A percentile compares a stretch with the other conserved stretches of the same genome.
Evolutionary conservation across 805 yeast species (phyloP).

Genomic region (Nakazawaea wyomingensis): DNA sequence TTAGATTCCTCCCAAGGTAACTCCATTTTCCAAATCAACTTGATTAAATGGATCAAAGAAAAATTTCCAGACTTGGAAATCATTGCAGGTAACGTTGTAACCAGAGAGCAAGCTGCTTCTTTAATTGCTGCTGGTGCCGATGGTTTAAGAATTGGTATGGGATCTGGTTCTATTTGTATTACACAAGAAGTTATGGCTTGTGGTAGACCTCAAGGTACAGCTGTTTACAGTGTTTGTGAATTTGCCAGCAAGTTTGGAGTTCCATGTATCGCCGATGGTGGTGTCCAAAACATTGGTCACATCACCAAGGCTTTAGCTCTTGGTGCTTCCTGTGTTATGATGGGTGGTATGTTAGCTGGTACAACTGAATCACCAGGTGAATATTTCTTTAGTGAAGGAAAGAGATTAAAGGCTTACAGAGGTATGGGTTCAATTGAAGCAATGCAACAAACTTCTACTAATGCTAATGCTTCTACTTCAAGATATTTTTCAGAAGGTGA

Average conservation of each 20-base stretch:
- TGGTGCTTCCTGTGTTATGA: constrained; percentile 97
- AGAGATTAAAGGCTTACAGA: constrained; percentile 94
- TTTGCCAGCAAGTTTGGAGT: constrained; percentile 95
- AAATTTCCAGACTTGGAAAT: constrained; percentile 78
- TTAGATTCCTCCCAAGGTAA: constrained; percentile 97
- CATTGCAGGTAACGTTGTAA: constrained; percentile 97
- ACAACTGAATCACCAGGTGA: constrained; percentile 98
- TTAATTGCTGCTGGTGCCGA: constrained; percentile 95
- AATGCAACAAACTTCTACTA: constrained; percentile 83
- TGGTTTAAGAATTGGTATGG: constrained; percentile 99
- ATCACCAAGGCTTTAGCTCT: constrained; percentile 93
- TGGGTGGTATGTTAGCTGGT: constrained; percentile 99
- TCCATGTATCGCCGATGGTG: constrained; percentile 99
- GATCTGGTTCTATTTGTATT: constrained; percentile 98
- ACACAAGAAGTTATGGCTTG: constrained; percentile 99
- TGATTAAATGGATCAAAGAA: constrained; percentile 87
- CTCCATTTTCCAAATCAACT: constrained; percentile 88
- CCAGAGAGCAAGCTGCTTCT: constrained; percentile 97
- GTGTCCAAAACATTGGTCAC: constrained; percentile 98
- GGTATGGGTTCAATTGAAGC: constrained; percentile 99
- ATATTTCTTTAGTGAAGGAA: constrained; percentile 96
- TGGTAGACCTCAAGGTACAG: constrained; percentile 99
- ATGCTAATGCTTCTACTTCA: constrained; percentile 96
- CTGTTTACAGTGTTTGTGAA: constrained; percentile 90
- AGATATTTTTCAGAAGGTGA: constrained; percentile 97